These are phyloP conservation scores for Sclerotinia subarctica DNA, from an alignment of 2,329 filamentous ascomycete genomes.

Conservation along the genomic window DNA sequence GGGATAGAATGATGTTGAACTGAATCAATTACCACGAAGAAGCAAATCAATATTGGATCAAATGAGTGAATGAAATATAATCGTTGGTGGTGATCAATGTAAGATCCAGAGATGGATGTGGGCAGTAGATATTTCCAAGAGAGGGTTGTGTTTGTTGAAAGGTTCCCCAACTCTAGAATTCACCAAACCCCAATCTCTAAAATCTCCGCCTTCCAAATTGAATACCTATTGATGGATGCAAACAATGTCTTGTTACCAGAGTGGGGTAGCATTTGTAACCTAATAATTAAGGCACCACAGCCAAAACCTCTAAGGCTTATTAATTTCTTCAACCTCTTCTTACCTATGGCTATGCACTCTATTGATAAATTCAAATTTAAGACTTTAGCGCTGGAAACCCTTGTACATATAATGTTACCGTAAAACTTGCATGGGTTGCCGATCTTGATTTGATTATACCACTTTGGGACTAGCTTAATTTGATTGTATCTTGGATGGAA, in stretches of 20 bases:
- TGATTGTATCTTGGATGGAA: constrained; percentile 3
- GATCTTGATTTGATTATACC: not conserved
- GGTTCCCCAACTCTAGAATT: not conserved
- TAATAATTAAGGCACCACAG: too few species aligned
- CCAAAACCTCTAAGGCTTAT: too few species aligned
- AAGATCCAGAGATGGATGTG: not conserved
- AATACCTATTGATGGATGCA: not conserved
- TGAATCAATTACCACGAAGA: not conserved
- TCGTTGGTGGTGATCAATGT: not conserved
- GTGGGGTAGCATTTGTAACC: too few species aligned
- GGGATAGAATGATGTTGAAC: not conserved
- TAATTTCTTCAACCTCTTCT: too few species aligned
- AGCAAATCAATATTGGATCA: not conserved
- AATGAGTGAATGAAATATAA: not conserved
- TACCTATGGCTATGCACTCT: too few species aligned
- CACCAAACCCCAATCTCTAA: not conserved
- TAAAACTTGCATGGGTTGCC: not conserved
- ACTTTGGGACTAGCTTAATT: not conserved
- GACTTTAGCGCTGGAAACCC: not conserved
- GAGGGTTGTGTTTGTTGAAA: too few species aligned
- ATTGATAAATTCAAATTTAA: not conserved
- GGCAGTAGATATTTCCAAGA: not conserved
- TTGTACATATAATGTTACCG: not conserved
- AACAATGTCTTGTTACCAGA: not conserved
- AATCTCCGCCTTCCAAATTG: not conserved